These are phyloP conservation scores for Trichosporon asahii DNA, from an alignment of 1,284 basidiomycete genomes.

Conservation along the genomic window DNA sequence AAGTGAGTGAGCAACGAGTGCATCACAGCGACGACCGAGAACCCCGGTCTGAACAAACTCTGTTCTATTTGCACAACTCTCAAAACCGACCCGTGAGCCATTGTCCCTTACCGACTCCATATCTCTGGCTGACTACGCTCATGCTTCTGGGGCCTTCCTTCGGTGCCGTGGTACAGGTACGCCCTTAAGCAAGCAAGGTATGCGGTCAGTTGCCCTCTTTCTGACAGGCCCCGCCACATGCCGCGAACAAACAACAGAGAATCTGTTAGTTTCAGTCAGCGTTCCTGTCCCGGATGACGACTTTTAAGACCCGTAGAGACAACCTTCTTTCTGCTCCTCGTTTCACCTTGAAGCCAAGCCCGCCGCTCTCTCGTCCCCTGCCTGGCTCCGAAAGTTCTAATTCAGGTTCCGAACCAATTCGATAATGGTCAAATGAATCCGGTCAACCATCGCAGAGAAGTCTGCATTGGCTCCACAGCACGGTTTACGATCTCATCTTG, in stretches of 20 bases:
- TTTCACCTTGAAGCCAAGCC: neutral
- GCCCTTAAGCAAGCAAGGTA: neutral
- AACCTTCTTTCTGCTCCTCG: neutral
- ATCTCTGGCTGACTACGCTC: neutral
- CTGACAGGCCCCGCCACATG: neutral
- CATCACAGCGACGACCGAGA: neutral
- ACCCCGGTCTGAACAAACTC: neutral
- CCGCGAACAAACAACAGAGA: neutral
- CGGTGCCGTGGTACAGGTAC: neutral
- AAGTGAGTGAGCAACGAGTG: neutral
- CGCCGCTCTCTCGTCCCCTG: neutral
- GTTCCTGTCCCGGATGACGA: conserved; percentile 10
- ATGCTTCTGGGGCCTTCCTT: neutral
- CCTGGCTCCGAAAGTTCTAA: neutral
- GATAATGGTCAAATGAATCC: neutral
- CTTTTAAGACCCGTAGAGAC: neutral
- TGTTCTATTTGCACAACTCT: neutral
- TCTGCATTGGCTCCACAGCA: neutral
- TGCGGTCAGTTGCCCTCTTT: neutral
- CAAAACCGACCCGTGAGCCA: neutral
- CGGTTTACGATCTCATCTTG: neutral
- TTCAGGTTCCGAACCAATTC: neutral
- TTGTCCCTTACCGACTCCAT: neutral
- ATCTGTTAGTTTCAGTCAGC: neutral
- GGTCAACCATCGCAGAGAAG: neutral